Conservation (phyloP, 345 rosid genomes). For the Luvunga scandens region DNA sequence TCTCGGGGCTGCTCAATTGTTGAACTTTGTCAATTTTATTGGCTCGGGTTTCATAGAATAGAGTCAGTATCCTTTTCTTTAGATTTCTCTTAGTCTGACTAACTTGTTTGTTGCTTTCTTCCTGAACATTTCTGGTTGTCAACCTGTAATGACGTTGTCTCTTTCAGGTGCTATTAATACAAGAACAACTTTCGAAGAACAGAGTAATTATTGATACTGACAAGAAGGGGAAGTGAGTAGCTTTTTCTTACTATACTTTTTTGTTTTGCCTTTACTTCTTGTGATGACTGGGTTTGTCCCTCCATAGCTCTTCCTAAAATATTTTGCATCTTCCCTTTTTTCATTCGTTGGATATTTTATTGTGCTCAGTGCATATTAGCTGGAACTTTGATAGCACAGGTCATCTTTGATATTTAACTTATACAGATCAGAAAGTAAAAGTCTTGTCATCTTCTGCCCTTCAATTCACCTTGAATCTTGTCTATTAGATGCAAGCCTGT, state of each 20-base stretch:
- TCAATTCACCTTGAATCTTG: neutral
- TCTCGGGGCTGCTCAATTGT: neutral
- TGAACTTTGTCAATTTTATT: neutral
- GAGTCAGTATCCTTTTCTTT: neutral
- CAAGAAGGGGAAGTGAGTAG: constrained; percentile 92
- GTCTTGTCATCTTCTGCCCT: neutral
- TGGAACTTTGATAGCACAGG: no score
- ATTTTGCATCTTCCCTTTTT: neutral
- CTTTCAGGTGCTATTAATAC: constrained; percentile 85
- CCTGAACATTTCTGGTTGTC: neutral
- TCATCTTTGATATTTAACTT: neutral
- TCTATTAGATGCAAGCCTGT: neutral
- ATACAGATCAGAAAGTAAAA: neutral
- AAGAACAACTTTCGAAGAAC: constrained; percentile 94
- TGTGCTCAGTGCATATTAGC: neutral
- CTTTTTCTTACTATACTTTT: neutral
- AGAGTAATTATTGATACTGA: constrained; percentile 87
- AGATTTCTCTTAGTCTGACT: neutral
- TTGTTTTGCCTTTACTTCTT: neutral
- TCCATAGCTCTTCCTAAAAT: neutral
- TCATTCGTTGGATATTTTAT: neutral
- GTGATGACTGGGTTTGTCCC: neutral
- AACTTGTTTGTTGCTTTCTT: neutral
- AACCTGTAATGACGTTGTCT: neutral
- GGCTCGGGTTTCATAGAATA: neutral